A percentile compares a stretch with the other conserved stretches of the same genome.
Evolutionary conservation across 768 basidiomycete genomes (phyloP).

Genomic region (Asterophora lycoperdoides): DNA sequence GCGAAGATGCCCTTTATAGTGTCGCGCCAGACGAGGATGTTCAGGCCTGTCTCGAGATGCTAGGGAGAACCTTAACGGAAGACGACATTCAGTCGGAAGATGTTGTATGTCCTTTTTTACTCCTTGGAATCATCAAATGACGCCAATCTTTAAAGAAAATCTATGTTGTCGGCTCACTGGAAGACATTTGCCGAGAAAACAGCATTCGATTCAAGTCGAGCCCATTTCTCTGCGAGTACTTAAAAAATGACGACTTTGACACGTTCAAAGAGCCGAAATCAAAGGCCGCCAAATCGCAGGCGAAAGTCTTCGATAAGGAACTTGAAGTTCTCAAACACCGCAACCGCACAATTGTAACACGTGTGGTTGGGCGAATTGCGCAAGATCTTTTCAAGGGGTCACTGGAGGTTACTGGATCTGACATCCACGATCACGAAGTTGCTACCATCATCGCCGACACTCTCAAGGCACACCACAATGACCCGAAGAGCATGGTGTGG

Average conservation of each 20-base stretch:
- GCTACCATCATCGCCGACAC: slow-evolving; percentile 23
- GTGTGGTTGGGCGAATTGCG: slow-evolving; percentile 43
- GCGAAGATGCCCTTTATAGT: slow-evolving; percentile 20
- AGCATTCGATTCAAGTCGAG: slow-evolving; percentile 33
- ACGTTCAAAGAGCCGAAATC: slow-evolving; percentile 13
- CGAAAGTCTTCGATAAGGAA: slow-evolving; percentile 15
- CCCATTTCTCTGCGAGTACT: slow-evolving; percentile 36
- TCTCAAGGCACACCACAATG: slow-evolving; percentile 24
- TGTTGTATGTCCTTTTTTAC: slow-evolving; percentile 34
- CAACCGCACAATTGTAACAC: slow-evolving; percentile 39
- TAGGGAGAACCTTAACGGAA: slow-evolving; percentile 40
- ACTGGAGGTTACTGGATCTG: slow-evolving; percentile 34
- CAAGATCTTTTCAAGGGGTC: slow-evolving; percentile 43
- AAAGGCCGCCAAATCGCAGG: slow-evolving; percentile 18
- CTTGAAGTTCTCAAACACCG: slow-evolving; percentile 25
- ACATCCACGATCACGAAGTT: slow-evolving; percentile 27
- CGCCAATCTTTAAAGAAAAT: slow-evolving; percentile 29
- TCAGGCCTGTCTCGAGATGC: slow-evolving; percentile 26
- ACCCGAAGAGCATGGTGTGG: slow-evolving; percentile 35
- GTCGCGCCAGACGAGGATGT: slow-evolving; percentile 17
- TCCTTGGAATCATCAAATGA: background rate
- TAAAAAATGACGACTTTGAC: slow-evolving; percentile 24
- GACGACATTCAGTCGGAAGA: slow-evolving; percentile 42
- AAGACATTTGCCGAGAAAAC: slow-evolving; percentile 31
- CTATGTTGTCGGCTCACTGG: slow-evolving; percentile 38